A percentile compares a stretch with the other conserved stretches of the same genome.
phyloP scores from a whole-genome alignment of 2,329 filamentous ascomycete species.

The Xylaria sp. region DNA sequence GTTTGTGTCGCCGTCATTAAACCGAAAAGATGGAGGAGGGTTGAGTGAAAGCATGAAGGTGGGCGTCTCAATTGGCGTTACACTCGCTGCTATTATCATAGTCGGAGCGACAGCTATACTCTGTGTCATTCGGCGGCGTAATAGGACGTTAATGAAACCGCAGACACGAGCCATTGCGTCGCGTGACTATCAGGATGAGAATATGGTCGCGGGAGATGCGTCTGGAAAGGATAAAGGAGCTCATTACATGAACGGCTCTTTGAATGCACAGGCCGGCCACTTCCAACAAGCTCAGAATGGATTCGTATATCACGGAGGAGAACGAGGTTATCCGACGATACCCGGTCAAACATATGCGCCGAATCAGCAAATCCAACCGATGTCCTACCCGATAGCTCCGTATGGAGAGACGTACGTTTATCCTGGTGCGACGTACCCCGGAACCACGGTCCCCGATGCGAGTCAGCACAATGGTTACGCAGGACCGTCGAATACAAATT shows the following conservation, averaged over 20 bases:
- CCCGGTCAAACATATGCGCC: constrained; percentile 24
- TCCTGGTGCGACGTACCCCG: constrained; percentile 18
- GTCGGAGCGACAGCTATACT: constrained; percentile 28
- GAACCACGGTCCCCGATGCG: not conserved
- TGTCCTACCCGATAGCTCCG: constrained; percentile 7
- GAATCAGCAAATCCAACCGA: constrained; percentile 22
- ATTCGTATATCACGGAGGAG: constrained; percentile 6
- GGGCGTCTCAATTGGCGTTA: constrained; percentile 35
- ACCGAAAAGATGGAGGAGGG: not conserved
- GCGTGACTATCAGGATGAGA: constrained; percentile 22
- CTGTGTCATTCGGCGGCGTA: constrained; percentile 28
- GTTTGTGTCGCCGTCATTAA: constrained; percentile 24
- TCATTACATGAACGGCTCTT: constrained; percentile 23
- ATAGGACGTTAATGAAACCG: constrained; percentile 19
- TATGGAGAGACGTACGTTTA: constrained; percentile 13
- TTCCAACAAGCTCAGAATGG: constrained; percentile 16
- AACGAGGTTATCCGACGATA: constrained; percentile 24
- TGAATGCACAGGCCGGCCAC: not conserved
- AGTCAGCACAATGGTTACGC: constrained; percentile 27
- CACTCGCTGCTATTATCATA: constrained; percentile 29
- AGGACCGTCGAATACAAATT: constrained; percentile 29
- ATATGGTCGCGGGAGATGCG: not conserved
- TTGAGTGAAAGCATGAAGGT: constrained; percentile 28
- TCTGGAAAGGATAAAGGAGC: constrained; percentile 17
- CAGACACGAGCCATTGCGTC: constrained; percentile 11